Conservation (phyloP, 495 filamentous ascomycete genomes). For the Copromyces sp. region DNA sequence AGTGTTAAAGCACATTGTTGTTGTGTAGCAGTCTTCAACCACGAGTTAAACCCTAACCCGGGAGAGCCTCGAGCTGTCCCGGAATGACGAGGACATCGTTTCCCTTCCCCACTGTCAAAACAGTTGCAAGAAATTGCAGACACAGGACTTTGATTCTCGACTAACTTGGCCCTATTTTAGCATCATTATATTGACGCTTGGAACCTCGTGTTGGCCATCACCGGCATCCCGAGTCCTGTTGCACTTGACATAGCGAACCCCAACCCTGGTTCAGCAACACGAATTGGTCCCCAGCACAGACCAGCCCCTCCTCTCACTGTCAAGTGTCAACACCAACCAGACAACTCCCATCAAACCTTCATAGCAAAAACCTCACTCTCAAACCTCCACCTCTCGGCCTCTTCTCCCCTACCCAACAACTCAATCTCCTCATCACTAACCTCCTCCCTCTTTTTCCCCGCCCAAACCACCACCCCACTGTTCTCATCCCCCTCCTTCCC, state of each 20-base stretch:
- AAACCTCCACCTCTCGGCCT: background rate
- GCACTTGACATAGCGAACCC: background rate
- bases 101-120: background rate
- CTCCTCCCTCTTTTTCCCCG: background rate
- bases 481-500: background rate
- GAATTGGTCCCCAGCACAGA: background rate
- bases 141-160: background rate
- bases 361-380: background rate
- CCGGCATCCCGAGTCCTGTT: background rate
- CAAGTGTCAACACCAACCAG: background rate
- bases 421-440: background rate
- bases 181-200: no score
- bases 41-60: background rate
- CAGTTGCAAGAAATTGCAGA: background rate
- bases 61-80: background rate
- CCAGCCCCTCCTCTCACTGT: background rate
- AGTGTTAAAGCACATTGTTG: no score
- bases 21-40: background rate
- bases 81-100: background rate
- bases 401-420: conserved; percentile 1
- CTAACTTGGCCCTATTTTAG: background rate
- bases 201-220: background rate
- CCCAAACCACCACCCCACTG: background rate
- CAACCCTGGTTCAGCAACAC: background rate
- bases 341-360: background rate